Percentiles rank a stretch among this genome's conserved stretches.
These are phyloP conservation scores for Phyllosticta paracitricarpa DNA, from an alignment of 2,329 filamentous ascomycete species.

Conservation along the genomic window DNA sequence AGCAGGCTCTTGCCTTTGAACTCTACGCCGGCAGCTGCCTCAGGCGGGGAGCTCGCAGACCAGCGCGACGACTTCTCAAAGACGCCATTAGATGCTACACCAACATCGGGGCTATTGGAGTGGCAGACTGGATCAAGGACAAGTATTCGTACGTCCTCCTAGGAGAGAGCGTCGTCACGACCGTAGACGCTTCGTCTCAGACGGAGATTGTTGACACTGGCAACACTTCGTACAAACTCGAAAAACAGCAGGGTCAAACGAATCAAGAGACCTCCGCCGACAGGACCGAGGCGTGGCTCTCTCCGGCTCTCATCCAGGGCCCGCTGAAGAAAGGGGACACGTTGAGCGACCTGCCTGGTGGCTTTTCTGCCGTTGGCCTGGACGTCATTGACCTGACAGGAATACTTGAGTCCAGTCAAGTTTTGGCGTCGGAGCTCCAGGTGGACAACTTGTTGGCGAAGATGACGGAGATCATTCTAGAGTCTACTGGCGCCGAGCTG, in stretches of 20 bases:
- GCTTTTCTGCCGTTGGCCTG: constrained; percentile 55
- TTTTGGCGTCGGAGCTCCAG: constrained; percentile 68
- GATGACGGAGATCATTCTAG: constrained; percentile 71
- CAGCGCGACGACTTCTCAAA: constrained; percentile 57
- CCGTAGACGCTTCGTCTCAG: constrained; percentile 56
- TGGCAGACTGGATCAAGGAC: constrained; percentile 57
- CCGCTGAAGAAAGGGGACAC: constrained; percentile 28
- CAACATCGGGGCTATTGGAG: constrained; percentile 57
- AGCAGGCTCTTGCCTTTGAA: constrained; percentile 65
- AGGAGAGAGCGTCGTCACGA: constrained; percentile 50
- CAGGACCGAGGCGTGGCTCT: constrained; percentile 39
- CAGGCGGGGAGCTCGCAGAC: constrained; percentile 53
- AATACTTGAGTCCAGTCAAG: constrained; percentile 68
- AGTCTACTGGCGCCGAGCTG: constrained; percentile 64
- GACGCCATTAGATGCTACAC: constrained; percentile 61
- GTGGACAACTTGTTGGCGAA: constrained; percentile 68
- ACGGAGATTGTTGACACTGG: constrained; percentile 52
- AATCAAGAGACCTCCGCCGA: constrained; percentile 31
- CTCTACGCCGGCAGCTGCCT: constrained; percentile 64
- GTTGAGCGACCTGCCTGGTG: constrained; percentile 47
- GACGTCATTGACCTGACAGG: constrained; percentile 77
- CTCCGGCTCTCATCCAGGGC: constrained; percentile 31
- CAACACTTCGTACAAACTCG: constrained; percentile 32
- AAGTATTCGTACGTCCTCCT: constrained; percentile 59
- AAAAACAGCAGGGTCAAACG: constrained; percentile 34